Base-by-base conservation (phyloP, 345 rosid species). In the Moricandia moricandioides region DNA sequence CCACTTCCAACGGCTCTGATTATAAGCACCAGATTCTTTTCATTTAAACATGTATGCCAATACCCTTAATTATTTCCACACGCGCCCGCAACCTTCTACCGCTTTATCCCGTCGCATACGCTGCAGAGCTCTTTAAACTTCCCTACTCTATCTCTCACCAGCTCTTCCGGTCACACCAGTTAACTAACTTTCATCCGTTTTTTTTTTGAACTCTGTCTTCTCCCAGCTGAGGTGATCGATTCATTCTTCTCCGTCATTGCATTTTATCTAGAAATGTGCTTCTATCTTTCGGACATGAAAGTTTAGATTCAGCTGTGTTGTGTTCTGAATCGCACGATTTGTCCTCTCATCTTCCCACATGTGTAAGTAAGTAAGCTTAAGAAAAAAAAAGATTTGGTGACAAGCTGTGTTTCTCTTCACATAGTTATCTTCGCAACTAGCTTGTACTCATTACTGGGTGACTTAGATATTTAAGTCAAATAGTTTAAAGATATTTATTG, bases 81-180 rank as follows among this genome's bases (percentile, higher is more conserved):
- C 82, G 82, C 82, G 79, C 79, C 82, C 82, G 75, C 63, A 75
- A 79, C 78, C 75, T 57, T 69, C 70, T 69, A 79, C 82, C 82
- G 78, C 71, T 73, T 79, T 79, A 73, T 61, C 78, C 82, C 74
- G 75, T 79, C 55, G 68, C 82, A 62, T 52, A 56, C 65, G 74
- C 67, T 63, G 18, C 73, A n/a, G 3, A 62, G 12, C 71, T 67
- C 71, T 73, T 69, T 68, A 45, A 73, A n/a, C 56, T 30, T 69
- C 81, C 27, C 61, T 7, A 9, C 78, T 29, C 70, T 72, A 30
- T 27, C 71, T 33, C 74, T 75, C 82, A 82, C 88, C 81, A 61
- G 21, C 57, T 72, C 47, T 78, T 73, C 88, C 83, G 83, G 88
- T 82, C 66, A 80, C 80, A 68, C 69, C 78, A 55, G 49, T 74